Percentiles rank a stretch among this genome's conserved stretches.
These are phyloP conservation scores for Ophiostoma ulmi DNA, from an alignment of 2,329 filamentous ascomycete species.

Conservation along the genomic window DNA sequence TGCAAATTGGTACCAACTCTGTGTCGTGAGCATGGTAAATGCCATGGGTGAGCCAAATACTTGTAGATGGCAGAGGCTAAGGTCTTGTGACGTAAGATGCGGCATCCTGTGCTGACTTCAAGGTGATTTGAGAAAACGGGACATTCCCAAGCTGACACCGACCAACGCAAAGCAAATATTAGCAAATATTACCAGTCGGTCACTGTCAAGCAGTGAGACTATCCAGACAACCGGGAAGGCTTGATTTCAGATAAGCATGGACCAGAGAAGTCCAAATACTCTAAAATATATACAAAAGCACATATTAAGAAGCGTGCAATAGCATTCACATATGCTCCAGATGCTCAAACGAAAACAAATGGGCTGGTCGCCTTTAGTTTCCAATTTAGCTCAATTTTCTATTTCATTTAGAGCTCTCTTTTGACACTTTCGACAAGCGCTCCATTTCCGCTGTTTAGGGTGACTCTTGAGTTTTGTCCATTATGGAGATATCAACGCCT, in stretches of 20 bases:
- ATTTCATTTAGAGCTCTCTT: neutral
- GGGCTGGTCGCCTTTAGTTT: neutral
- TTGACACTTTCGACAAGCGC: neutral
- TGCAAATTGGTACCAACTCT: neutral
- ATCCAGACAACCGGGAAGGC: constrained; percentile 6
- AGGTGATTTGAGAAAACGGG: neutral
- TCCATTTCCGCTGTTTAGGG: neutral
- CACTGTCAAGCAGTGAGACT: neutral
- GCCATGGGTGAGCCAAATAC: neutral
- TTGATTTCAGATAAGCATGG: neutral
- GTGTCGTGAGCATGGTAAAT: neutral
- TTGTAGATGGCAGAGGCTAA: neutral
- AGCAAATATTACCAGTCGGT: neutral
- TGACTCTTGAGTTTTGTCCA: neutral
- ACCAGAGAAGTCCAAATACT: neutral
- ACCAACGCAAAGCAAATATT: neutral
- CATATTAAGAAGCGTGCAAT: neutral
- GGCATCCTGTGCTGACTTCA: neutral
- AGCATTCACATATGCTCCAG: neutral
- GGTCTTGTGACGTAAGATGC: neutral
- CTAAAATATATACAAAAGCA: neutral
- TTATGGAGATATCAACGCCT: neutral
- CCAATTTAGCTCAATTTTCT: neutral
- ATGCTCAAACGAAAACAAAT: neutral
- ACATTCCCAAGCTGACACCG: neutral